Evolutionary conservation across 768 basidiomycete species (phyloP).

Genomic region (Mycena indigotica): DNA sequence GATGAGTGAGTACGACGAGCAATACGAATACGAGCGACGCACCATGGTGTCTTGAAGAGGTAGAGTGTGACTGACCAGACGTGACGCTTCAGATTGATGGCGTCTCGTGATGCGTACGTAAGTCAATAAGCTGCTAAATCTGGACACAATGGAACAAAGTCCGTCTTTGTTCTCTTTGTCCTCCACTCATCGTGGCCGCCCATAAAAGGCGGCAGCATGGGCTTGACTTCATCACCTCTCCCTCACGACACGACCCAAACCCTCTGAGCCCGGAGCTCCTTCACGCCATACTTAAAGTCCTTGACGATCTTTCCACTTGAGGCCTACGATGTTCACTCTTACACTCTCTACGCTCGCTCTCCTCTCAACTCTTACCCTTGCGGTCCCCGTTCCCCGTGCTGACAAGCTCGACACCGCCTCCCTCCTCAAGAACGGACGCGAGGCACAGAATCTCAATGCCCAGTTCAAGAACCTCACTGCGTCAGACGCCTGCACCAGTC

Average conservation of each 20-base stretch:
- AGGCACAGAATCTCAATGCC: constrained; percentile 54
- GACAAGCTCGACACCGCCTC: constrained; percentile 41
- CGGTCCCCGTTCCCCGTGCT: constrained; percentile 35
- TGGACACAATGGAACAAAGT: neutral
- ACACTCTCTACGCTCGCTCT: constrained; percentile 29
- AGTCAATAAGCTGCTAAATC: too few species aligned
- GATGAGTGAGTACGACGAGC: neutral
- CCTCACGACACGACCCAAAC: neutral
- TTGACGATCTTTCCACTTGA: neutral
- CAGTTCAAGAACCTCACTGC: constrained; percentile 43
- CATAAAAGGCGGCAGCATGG: neutral
- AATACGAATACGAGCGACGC: neutral
- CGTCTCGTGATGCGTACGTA: neutral
- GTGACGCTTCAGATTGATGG: neutral
- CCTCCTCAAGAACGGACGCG: constrained; percentile 50
- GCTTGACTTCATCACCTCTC: neutral
- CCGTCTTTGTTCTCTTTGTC: neutral
- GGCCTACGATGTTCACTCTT: constrained; percentile 23
- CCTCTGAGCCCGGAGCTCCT: constrained; percentile 2
- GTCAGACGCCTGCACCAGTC: constrained; percentile 50
- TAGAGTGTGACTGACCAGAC: neutral
- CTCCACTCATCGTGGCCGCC: neutral
- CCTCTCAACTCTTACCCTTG: constrained; percentile 29
- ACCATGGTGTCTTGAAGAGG: neutral
- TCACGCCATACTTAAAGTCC: too few species aligned